Conservation (phyloP, 768 basidiomycete species). For the Tulasnella calospora region DNA sequence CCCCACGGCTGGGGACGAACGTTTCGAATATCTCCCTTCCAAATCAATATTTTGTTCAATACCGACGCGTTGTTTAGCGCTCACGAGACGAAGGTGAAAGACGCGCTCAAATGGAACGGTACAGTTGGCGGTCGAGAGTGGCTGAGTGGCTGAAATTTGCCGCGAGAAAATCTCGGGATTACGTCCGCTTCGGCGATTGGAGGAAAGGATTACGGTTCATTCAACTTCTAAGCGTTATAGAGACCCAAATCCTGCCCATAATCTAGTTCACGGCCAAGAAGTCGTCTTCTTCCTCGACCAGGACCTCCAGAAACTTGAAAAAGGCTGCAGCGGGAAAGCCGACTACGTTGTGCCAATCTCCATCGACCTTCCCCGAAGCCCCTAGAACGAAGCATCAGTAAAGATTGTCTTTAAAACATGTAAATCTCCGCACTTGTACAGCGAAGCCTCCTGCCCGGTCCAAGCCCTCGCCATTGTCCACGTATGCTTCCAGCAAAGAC, state of each 20-base stretch:
- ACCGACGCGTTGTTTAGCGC: neutral
- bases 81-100: neutral
- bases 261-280: slow-evolving; percentile 46
- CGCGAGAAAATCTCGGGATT: neutral
- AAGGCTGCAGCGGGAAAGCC: slow-evolving; percentile 89
- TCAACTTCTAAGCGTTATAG: neutral
- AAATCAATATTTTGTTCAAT: neutral
- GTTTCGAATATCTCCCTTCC: neutral
- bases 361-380: slow-evolving; percentile 81
- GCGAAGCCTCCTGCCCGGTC: slow-evolving; percentile 94
- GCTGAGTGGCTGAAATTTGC: slow-evolving; percentile 5
- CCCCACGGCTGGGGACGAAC: neutral
- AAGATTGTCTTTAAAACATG: neutral
- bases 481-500: slow-evolving; percentile 68
- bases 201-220: neutral
- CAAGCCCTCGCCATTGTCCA: slow-evolving; percentile 75
- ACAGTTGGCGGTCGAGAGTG: neutral
- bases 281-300: slow-evolving; percentile 70
- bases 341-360: slow-evolving; percentile 85
- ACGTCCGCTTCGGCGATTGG: neutral
- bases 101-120: neutral
- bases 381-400: slow-evolving; percentile 42
- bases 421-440: slow-evolving; percentile 60
- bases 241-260: neutral
- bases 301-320: slow-evolving; percentile 63